phyloP scores from a whole-genome alignment of 108 stramenopile genomes.

The Bacterosira constricta region DNA sequence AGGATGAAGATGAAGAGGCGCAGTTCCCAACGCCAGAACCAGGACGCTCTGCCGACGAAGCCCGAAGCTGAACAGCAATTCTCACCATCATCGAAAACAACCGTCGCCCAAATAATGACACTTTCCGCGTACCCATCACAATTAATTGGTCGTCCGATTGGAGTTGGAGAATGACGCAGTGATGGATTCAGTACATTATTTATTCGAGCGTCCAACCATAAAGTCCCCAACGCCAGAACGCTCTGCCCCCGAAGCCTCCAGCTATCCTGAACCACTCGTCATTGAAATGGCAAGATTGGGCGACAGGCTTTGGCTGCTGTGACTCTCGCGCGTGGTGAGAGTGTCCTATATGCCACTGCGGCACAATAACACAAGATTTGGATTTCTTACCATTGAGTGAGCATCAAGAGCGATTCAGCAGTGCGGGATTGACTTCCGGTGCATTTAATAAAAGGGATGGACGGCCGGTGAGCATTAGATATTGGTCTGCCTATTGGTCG shows the following conservation, averaged over 20 bases:
- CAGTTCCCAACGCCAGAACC: too few species aligned
- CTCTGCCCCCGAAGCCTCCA: conserved; percentile 55
- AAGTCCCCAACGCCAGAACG: too few species aligned
- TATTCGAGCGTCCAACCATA: too few species aligned
- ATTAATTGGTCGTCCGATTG: too few species aligned
- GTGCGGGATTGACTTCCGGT: conserved; percentile 81
- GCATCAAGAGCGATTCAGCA: conserved; percentile 88
- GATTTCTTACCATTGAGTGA: conserved; percentile 93
- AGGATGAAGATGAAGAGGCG: too few species aligned
- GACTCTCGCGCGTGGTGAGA: conserved; percentile 71
- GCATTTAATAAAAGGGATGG: conserved; percentile 86
- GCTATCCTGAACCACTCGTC: conserved; percentile 59
- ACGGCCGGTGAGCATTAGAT: conserved; percentile 88
- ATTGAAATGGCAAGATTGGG: conserved; percentile 83
- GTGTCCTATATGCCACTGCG: conserved; percentile 80
- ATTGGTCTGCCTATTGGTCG: conserved; percentile 89
- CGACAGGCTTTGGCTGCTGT: conserved; percentile 83
- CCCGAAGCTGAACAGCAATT: too few species aligned
- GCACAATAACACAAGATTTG: conserved; percentile 53
- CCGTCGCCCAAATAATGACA: too few species aligned
- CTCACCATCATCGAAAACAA: too few species aligned
- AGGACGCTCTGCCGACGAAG: too few species aligned
- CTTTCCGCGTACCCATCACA: too few species aligned
- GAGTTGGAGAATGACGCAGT: too few species aligned
- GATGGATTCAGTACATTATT: too few species aligned